These are phyloP conservation scores for Isabelozyma gotoi DNA, from an alignment of 805 yeast species.

Conservation along the genomic window DNA sequence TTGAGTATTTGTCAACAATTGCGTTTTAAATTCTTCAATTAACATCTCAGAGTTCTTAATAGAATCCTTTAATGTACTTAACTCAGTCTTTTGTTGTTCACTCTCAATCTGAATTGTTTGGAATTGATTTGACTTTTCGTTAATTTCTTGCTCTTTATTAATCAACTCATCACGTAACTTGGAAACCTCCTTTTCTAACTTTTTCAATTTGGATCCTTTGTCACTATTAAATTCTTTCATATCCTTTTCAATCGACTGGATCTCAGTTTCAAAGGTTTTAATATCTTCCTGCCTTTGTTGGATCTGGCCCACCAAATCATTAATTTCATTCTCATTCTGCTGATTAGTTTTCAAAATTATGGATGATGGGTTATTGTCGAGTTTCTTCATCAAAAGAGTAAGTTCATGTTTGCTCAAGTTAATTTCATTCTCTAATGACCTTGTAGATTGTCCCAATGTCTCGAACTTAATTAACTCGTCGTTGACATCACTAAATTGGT, in stretches of 20 bases:
- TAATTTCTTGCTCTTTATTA: constrained; percentile 40
- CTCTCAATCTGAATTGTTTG: constrained; percentile 67
- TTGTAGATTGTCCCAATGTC: constrained; percentile 48
- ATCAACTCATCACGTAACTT: constrained; percentile 32
- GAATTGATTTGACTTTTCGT: constrained; percentile 48
- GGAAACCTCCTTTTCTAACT: constrained; percentile 55
- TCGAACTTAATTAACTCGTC: constrained; percentile 43
- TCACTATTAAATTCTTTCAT: constrained; percentile 78
- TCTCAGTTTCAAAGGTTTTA: constrained; percentile 38
- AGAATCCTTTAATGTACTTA: constrained; percentile 44
- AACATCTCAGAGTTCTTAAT: constrained; percentile 32
- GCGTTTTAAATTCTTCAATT: constrained; percentile 26
- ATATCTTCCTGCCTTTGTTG: constrained; percentile 30
- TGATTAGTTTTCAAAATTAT: constrained; percentile 52
- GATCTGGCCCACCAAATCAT: constrained; percentile 37
- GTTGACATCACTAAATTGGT: constrained; percentile 40
- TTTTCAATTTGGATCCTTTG: constrained; percentile 76
- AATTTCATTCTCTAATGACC: constrained; percentile 56
- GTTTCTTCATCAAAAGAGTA: constrained; percentile 51
- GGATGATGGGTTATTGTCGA: constrained; percentile 57
- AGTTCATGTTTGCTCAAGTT: constrained; percentile 60
- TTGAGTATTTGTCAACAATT: constrained; percentile 4
- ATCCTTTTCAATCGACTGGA: constrained; percentile 63
- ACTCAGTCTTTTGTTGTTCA: constrained; percentile 66
- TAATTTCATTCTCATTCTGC: constrained; percentile 46